Evolutionary conservation across 495 filamentous ascomycete genomes (phyloP).

Genomic region (Trypethelium eluteriae): DNA sequence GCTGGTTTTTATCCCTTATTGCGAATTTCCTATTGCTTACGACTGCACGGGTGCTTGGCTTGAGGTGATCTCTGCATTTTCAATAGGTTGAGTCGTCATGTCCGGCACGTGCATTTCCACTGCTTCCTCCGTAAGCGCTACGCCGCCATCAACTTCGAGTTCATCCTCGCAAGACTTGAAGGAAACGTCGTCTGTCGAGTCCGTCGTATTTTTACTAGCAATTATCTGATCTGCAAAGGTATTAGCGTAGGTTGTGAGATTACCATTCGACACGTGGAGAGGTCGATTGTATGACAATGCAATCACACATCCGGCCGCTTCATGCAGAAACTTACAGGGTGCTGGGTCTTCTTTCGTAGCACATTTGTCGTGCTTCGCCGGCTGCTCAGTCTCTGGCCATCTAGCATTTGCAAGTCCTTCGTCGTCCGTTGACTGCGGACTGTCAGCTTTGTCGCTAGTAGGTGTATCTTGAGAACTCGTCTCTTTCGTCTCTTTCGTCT

Average conservation of each 20-base stretch:
- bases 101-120: conserved; percentile 46
- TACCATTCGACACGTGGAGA: not conserved
- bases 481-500: not conserved
- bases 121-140: conserved; percentile 55
- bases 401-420: not conserved
- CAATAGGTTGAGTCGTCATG: conserved; percentile 35
- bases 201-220: not conserved
- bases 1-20: too few species aligned
- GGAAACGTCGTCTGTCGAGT: not conserved
- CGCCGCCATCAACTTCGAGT: conserved; percentile 42
- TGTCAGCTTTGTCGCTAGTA: not conserved
- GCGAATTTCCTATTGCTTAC: not conserved
- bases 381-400: too few species aligned
- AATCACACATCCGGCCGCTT: too few species aligned
- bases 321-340: too few species aligned
- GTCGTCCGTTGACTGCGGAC: not conserved
- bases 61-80: not conserved
- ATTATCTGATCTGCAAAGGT: not conserved
- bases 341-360: too few species aligned
- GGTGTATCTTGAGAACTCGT: not conserved
- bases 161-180: conserved; percentile 22
- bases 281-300: too few species aligned
- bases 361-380: too few species aligned
- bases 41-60: not conserved
- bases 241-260: not conserved